Conservation (phyloP, 108 stramenopile species). For the Parmales sp. region DNA sequence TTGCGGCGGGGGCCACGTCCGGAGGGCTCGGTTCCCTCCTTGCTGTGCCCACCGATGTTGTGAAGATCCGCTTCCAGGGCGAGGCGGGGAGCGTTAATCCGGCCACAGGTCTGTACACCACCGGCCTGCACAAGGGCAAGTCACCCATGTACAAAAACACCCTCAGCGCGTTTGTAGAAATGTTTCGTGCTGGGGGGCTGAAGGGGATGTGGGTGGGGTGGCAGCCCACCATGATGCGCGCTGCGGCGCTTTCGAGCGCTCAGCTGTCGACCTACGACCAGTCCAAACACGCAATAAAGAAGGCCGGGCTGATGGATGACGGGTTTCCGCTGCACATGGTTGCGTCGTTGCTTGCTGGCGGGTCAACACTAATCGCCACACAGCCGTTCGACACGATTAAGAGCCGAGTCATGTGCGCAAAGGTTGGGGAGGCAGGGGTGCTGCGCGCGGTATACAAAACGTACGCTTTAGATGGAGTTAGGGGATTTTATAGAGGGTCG, state of each 20-base stretch:
- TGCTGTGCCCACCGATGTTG: not conserved
- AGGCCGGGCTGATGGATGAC: not conserved
- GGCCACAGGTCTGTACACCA: not conserved
- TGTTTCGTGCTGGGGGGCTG: not conserved
- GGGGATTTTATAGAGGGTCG: not conserved
- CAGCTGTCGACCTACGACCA: constrained; percentile 5
- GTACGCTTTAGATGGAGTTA: not conserved
- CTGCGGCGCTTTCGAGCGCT: not conserved
- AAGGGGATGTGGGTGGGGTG: constrained; percentile 3
- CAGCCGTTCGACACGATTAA: constrained; percentile 11
- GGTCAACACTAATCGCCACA: not conserved
- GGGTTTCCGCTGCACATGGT: not conserved
- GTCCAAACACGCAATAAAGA: not conserved
- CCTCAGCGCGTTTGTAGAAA: not conserved
- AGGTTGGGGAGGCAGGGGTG: not conserved
- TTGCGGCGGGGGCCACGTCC: not conserved
- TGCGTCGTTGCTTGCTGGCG: not conserved
- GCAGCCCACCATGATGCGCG: not conserved
- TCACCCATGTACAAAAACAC: too few relatives aligned
- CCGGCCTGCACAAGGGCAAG: not conserved
- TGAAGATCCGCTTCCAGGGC: constrained; percentile 1
- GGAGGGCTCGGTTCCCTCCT: not conserved
- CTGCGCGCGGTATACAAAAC: not conserved
- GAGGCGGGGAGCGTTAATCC: not conserved
- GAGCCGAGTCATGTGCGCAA: not conserved